Conservation (phyloP, 2,329 filamentous ascomycete genomes). For the Cladosporium sp. region DNA sequence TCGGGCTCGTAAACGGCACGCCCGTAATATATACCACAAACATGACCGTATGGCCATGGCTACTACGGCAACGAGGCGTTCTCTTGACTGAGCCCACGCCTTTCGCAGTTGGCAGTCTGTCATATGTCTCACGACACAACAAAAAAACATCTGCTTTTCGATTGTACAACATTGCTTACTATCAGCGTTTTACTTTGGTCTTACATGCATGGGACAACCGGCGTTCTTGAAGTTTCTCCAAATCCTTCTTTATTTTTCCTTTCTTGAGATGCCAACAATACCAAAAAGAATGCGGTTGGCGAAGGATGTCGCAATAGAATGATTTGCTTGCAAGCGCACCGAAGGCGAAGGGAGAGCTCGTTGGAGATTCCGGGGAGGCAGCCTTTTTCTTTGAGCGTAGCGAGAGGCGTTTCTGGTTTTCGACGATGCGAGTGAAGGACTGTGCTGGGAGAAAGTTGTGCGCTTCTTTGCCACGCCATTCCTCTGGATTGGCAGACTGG, state of each 20-base stretch:
- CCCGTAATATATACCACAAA: constrained; percentile 11
- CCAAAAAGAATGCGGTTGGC: constrained; percentile 9
- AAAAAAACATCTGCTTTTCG: constrained; percentile 5
- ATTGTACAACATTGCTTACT: constrained; percentile 11
- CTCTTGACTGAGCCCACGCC: constrained; percentile 33
- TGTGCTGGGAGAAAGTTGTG: not conserved
- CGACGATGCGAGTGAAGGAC: not conserved
- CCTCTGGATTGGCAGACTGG: not conserved
- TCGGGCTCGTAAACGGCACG: constrained; percentile 9
- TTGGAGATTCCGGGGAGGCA: constrained; percentile 3
- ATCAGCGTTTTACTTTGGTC: constrained; percentile 7
- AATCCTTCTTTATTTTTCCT: not conserved
- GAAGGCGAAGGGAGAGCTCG: not conserved
- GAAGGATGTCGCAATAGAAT: constrained; percentile 11
- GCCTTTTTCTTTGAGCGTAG: constrained; percentile 3
- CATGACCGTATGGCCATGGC: constrained; percentile 4
- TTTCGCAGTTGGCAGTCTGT: not conserved
- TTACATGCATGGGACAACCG: constrained; percentile 9
- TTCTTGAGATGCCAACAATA: constrained; percentile 8
- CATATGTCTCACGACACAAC: constrained; percentile 2
- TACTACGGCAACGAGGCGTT: constrained; percentile 18
- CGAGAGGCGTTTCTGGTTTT: constrained; percentile 4
- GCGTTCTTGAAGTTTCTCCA: constrained; percentile 1
- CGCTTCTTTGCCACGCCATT: no score
- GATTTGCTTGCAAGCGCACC: constrained; percentile 9